Evolutionary conservation across 2,329 filamentous ascomycete genomes (phyloP), one percentile per base, ranked within the genome.

Genomic region (Lasiodiplodia sp.): DNA sequence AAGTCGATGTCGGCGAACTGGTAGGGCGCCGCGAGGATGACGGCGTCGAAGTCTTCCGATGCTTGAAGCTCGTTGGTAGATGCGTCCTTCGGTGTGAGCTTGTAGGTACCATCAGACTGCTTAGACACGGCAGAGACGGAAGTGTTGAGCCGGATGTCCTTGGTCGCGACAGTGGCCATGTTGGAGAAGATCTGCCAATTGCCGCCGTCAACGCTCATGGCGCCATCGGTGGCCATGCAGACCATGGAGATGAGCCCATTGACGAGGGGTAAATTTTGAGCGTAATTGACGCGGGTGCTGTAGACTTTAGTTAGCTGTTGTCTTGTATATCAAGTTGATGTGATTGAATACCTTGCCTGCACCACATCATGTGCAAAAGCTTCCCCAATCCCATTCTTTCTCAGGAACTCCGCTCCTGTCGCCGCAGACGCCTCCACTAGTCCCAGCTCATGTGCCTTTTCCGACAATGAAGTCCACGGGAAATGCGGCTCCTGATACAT

Each of bases 141-240:
- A 0, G 91, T 92, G 73, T 94, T 91, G 28, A 92, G 82, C 49
- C 83, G 81, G 5, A 94, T 72, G 0, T 83, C 79, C 0, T 92
- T 89, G 3, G 85, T 81, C 1, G 92, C 60, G 91, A 0, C 83
- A 81, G 47, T 87, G 84, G 1, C 95, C 14, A 63, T 38, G 49
- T 55, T 25, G n/a, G 90, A 86, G 76, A 99, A 99, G 67, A 99
- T 97, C 74, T 88, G 90, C 94, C 94, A 98, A 79, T 98, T 99
- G 1, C 96, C 96, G 7, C 94, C 94, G 16, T 87, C 80, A 1
- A 98, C 87, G 21, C 91, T 85, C 77, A 94, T 88, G 0, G 94
- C 93, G 7, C 93, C 94, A 65, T 95, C 91, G 0, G 94, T 92
- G 2, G 94, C 92, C 89, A 98, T 93, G 53, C 94, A 95, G 2